Conservation (phyloP, 129 eudicot genomes). For the Chrysanthemum makinoi region DNA sequence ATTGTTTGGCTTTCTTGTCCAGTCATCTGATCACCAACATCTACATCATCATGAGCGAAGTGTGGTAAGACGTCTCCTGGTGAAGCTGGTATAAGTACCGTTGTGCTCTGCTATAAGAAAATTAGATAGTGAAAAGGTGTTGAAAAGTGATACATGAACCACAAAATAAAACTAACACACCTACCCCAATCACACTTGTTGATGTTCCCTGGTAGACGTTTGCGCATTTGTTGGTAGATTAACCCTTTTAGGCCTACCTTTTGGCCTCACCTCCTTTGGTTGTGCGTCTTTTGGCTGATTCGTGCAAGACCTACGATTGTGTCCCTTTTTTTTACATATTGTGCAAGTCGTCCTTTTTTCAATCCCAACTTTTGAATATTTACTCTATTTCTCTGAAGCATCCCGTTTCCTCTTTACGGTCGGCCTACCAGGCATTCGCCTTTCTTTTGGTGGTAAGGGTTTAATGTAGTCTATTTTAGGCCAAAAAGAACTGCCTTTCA, state of each 20-base stretch:
- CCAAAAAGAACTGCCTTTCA: not conserved
- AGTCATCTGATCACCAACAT: too few relatives aligned
- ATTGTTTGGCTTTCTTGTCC: too few relatives aligned
- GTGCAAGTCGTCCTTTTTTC: not conserved
- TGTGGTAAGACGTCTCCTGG: too few relatives aligned
- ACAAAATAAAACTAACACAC: too few relatives aligned
- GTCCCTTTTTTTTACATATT: not conserved
- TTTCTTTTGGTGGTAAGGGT: not conserved
- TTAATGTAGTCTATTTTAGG: not conserved
- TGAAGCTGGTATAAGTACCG: too few relatives aligned
- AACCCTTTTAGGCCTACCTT: conserved; percentile 7
- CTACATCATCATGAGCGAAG: too few relatives aligned
- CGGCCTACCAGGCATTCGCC: not conserved
- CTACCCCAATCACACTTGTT: too few relatives aligned
- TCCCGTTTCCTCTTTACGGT: not conserved
- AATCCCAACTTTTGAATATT: not conserved
- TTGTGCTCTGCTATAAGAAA: too few relatives aligned
- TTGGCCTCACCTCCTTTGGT: not conserved
- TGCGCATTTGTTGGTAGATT: not conserved
- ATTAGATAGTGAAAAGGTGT: too few relatives aligned
- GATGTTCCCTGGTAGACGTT: too few relatives aligned
- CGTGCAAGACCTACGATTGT: not conserved
- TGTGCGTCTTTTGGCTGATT: not conserved
- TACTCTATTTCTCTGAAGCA: not conserved
- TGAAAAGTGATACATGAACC: too few relatives aligned